A percentile compares a stretch with the other conserved stretches of the same genome.
These are phyloP conservation scores for Falciphora oryzae DNA, from an alignment of 2,329 filamentous ascomycete genomes.

Conservation along the genomic window DNA sequence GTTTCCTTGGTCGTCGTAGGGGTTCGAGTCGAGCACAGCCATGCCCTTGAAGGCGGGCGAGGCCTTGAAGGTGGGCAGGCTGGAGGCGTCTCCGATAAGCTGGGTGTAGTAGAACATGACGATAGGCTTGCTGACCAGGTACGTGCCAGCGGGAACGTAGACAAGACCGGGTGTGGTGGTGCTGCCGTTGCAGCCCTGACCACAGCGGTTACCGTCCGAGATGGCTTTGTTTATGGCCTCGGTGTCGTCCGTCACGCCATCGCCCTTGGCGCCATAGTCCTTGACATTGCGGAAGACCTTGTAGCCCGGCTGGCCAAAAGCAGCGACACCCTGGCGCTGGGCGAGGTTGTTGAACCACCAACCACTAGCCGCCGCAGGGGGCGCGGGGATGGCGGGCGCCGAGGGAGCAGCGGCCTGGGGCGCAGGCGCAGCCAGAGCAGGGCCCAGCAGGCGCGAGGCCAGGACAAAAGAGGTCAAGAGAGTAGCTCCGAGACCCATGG, in stretches of 20 bases:
- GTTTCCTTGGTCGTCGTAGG: conserved; percentile 62
- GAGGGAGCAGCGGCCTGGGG: conserved; percentile 14
- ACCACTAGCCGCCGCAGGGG: conserved; percentile 28
- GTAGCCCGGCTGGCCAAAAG: conserved; percentile 57
- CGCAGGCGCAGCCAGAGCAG: conserved; percentile 27
- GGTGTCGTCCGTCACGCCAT: conserved; percentile 72
- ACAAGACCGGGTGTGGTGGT: conserved; percentile 81
- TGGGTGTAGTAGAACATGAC: conserved; percentile 91
- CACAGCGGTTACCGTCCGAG: conserved; percentile 71
- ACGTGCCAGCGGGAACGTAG: conserved; percentile 88
- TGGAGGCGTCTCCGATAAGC: conserved; percentile 73
- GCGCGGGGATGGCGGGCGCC: conserved; percentile 7
- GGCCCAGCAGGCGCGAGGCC: conserved; percentile 36
- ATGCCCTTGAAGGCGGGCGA: conserved; percentile 70
- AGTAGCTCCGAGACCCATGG: conserved; percentile 37
- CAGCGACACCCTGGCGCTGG: conserved; percentile 59
- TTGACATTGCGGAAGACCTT: conserved; percentile 72
- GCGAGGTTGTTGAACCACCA: conserved; percentile 69
- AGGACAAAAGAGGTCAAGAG: conserved; percentile 35
- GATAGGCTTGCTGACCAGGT: conserved; percentile 73
- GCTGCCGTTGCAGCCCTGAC: conserved; percentile 71
- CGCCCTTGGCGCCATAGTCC: conserved; percentile 68
- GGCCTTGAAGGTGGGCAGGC: conserved; percentile 71
- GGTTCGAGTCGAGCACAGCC: conserved; percentile 83
- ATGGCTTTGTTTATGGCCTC: conserved; percentile 83